phyloP scores from a whole-genome alignment of 768 basidiomycete genomes.

The Gloeophyllum trabeum region DNA sequence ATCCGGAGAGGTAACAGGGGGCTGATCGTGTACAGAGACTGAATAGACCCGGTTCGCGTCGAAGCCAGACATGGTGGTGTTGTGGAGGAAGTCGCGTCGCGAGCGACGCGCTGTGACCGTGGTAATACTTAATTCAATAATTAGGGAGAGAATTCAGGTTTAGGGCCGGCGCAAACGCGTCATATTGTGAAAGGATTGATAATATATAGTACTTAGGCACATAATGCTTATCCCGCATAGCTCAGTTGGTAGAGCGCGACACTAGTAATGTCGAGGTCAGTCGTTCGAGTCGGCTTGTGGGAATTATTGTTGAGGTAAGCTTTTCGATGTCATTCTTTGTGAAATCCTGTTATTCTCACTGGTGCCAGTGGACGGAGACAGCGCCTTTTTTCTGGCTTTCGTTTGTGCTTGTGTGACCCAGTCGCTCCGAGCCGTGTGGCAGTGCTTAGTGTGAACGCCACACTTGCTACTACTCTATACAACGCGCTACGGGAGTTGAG shows the following conservation, averaged over 20 bases:
- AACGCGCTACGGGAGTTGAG: no score
- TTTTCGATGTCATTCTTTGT: not conserved
- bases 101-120: no score
- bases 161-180: no score
- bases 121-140: no score
- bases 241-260: conserved; percentile 40
- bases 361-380: not conserved
- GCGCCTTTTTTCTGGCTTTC: not conserved
- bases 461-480: no score
- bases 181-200: no score
- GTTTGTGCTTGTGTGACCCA: not conserved
- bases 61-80: conserved; percentile 71
- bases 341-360: no score
- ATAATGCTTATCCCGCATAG: conserved; percentile 15
- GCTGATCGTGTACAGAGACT: conserved; percentile 63
- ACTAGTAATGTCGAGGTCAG: conserved; percentile 34
- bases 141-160: no score
- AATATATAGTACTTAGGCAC: not conserved
- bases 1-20: conserved; percentile 47
- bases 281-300: conserved; percentile 31
- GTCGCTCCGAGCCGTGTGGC: conserved; percentile 10
- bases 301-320: conserved; percentile 12
- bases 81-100: no score
- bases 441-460: no score
- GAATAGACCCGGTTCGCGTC: conserved; percentile 75